Evolutionary conservation across 2,329 filamentous ascomycete genomes (phyloP), one percentile per base, ranked within the genome.

Genomic region (Penicillium sclerotigenum): DNA sequence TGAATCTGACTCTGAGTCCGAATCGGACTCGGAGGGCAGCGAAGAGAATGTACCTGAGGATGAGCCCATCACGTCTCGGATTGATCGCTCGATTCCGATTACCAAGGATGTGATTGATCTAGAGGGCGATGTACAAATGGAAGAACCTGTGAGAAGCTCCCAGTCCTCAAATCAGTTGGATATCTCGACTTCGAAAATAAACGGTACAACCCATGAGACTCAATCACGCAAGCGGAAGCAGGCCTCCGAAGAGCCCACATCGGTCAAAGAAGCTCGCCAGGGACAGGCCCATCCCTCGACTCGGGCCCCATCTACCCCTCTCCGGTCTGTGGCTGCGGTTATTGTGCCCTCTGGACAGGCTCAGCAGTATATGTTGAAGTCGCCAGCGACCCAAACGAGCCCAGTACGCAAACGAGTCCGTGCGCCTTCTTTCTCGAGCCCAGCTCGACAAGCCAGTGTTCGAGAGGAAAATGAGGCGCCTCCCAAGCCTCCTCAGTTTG

Each of bases 171-270:
- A 37, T n/a, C 38, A n/a, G 4, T 20, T 5, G 40, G 33, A 57
- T 51, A 16, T 36, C 20, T n/a, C 47, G 18, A n/a, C 20, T 1
- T n/a, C 18, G 11, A 20, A 36, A 37, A 20, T 28, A 29, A 38
- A 36, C 33, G 41, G 36, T 34, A 18, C 18, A 29, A 34, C 22
- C 5, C 26, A 13, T 18, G 46, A 52, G 6, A 38, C 20, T 41
- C 45, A 29, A n/a, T 61, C 57, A 18, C 64, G 62, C 26, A 71
- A 71, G 58, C 62, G 69, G 28, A 71, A 68, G 51, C 61, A 61
- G 38, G 66, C 65, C 40, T n/a, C 31, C 2, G 66, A 65, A 13
- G 37, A 57, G 9, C 29, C 57, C 1, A 40, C 47, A 4, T 59
- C 66, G 1, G 65, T 62, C 33, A 70, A 70, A 36, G 63, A 68